These are phyloP conservation scores for Tritrichomonas musculus DNA, from an alignment of 208 protist species.

Conservation along the genomic window DNA sequence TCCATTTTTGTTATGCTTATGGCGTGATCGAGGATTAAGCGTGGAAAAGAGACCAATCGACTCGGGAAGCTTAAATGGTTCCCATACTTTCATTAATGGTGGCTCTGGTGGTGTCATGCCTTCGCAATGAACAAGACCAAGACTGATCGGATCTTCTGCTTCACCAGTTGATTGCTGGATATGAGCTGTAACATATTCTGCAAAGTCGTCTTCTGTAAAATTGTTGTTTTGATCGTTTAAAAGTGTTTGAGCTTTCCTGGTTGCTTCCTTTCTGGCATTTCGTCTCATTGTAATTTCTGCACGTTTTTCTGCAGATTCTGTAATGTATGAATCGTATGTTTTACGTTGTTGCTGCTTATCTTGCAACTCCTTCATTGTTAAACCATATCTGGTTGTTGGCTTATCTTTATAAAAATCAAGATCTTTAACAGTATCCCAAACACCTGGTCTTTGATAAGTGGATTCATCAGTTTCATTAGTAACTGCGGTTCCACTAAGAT, in stretches of 20 bases:
- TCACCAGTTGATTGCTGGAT: background rate
- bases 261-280: background rate
- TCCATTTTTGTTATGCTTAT: background rate
- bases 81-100: background rate
- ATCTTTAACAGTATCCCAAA: background rate
- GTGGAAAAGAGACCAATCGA: background rate
- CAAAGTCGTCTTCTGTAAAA: background rate
- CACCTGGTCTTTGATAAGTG: background rate
- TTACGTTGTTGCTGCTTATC: background rate
- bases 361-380: background rate
- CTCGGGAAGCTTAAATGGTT: too few relatives aligned
- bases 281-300: background rate
- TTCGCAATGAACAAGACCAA: background rate
- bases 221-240: background rate
- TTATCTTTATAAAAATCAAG: background rate
- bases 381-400: background rate
- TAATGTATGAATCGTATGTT: background rate
- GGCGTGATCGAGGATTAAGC: background rate
- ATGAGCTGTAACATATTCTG: background rate
- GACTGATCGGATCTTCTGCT: background rate
- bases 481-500: background rate
- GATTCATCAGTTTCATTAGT: background rate
- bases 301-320: background rate
- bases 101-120: background rate
- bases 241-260: background rate